Evolutionary conservation across 176 grass and related monocot genomes (phyloP), one percentile per base, ranked within the genome.

Genomic region (Hordeum vulgare): DNA sequence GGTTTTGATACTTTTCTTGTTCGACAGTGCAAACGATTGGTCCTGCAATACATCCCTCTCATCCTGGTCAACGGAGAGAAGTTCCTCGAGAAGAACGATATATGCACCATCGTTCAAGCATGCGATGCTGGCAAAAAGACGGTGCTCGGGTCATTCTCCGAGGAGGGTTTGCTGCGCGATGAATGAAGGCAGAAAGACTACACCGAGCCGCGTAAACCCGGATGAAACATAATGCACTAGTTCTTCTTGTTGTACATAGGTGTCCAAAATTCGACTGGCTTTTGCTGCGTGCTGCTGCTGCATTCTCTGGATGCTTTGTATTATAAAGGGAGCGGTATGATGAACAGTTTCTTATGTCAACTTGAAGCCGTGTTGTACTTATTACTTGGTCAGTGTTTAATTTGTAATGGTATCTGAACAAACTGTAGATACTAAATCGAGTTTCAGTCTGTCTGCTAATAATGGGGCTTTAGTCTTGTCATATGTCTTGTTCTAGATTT

Each of bases 31-130:
- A 98, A 98, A 88, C 83, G 78, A 59, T 23, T 98, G 84, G 93
- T 98, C 75, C 86, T 98, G 73, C 89, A 93, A 24, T 98, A 98
- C 56, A 67, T 85, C 11, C 96, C 93, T 41, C 93, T 98, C 26
- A 91, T 98, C 68, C 68, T 98, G 71, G 66, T 94, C 11, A 96
- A 95, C 56, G 89, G 96, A 11, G 96, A 95, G 85, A 98, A 95
- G 73, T 98, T 95, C 40, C 83, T 98, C 0, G 89, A 96, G 87
- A 94, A 89, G 77, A 95, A 86, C 56, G 89, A 96, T 81, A 42
- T 98, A 26, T 98, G 96, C 12, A 53, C 51, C n/a, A 39, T 85
- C 6, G 11, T 92, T 25, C 87, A 86, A 86, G 93, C 85, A 1
- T 98, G 96, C 21, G n/a, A 84, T 7, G 74, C 61, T 20, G 69